A percentile compares a stretch with the other conserved stretches of the same genome.
Conservation (phyloP, 1,284 basidiomycete genomes). For the Fistulinella cinereoalba region DNA sequence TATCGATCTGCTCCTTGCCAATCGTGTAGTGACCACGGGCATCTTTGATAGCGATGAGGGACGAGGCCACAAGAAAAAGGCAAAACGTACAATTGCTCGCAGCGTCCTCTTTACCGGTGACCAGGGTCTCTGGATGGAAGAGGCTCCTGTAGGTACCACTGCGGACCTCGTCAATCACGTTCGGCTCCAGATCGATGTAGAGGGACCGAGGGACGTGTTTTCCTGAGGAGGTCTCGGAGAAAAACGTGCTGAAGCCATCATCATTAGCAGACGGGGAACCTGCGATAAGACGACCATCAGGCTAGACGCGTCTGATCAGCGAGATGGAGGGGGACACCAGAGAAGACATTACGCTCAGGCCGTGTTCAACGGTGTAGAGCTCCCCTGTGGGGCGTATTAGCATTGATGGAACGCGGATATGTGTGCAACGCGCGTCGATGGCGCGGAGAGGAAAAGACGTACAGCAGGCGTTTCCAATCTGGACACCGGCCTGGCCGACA, state of each 20-base stretch:
- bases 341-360: conserved; percentile 72
- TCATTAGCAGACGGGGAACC: conserved; percentile 72
- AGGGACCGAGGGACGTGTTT: conserved; percentile 99
- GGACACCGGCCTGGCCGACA: conserved; percentile 94
- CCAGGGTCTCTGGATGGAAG: conserved; percentile 98
- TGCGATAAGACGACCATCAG: conserved; percentile 79
- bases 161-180: conserved; percentile 96
- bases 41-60: conserved; percentile 48
- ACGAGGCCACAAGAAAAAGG: not conserved
- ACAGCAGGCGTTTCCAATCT: conserved; percentile 97
- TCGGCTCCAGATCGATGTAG: conserved; percentile 97
- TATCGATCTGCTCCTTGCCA: conserved; percentile 92
- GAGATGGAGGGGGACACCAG: not conserved
- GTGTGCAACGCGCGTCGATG: conserved; percentile 15
- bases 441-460: conserved; percentile 37
- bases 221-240: conserved; percentile 88
- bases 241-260: conserved; percentile 97
- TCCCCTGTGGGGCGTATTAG: conserved; percentile 66
- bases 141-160: conserved; percentile 93
- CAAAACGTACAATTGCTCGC: conserved; percentile 90
- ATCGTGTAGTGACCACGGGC: conserved; percentile 98
- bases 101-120: conserved; percentile 99
- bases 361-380: conserved; percentile 97
- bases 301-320: conserved; percentile 43
- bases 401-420: not conserved